These are phyloP conservation scores for Sclerotinia minor DNA, from an alignment of 2,329 filamentous ascomycete species.

Conservation along the genomic window DNA sequence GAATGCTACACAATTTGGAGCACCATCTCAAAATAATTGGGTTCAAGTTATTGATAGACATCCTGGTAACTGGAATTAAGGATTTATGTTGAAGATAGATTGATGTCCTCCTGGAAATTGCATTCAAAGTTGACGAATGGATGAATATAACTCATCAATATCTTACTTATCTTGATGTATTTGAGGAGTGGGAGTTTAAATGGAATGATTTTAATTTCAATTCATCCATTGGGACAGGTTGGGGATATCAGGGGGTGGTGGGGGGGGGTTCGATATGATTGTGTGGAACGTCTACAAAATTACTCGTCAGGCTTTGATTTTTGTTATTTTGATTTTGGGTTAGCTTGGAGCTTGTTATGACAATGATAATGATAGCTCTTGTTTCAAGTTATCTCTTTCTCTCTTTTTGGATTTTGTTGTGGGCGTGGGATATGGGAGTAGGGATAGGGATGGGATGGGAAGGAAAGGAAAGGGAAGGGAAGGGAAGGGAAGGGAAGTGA, in stretches of 20 bases:
- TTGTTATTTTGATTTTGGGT: neutral
- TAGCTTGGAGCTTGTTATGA: neutral
- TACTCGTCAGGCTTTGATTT: neutral
- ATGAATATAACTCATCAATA: neutral
- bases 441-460: neutral
- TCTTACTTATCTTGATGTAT: neutral
- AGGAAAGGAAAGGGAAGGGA: neutral
- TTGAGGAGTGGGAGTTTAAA: neutral
- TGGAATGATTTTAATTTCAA: slow-evolving; percentile 5
- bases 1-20: slow-evolving; percentile 19
- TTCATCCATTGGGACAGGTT: neutral
- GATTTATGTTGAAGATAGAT: neutral
- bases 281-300: slow-evolving; percentile 2
- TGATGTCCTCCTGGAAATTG: neutral
- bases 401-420: slow-evolving; percentile 10
- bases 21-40: neutral
- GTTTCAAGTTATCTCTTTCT: neutral
- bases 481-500: neutral
- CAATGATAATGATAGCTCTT: slow-evolving; percentile 7
- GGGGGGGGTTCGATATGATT: slow-evolving; percentile 1
- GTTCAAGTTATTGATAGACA: slow-evolving; percentile 5
- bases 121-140: neutral
- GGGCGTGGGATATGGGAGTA: neutral
- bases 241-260: slow-evolving; percentile 1
- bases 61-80: slow-evolving; percentile 12